Evolutionary conservation across 2,329 filamentous ascomycete species (phyloP).

Genomic region (Xylariaceae sp.): DNA sequence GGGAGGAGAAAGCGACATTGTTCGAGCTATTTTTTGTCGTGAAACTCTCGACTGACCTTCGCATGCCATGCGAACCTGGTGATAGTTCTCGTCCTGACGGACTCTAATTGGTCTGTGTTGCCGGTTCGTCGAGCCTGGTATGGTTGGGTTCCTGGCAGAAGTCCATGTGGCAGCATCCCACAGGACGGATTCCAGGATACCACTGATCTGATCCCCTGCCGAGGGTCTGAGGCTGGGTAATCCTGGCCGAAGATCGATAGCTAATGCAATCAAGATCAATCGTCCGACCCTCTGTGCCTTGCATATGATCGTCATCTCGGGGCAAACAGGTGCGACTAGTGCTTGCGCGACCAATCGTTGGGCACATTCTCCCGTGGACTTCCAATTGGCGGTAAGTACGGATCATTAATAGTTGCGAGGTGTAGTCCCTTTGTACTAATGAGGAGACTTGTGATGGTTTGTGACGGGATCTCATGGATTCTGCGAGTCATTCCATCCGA

Average conservation of each 20-base stretch:
- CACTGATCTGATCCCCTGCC: not conserved
- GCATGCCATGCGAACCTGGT: not conserved
- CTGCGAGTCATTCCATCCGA: not conserved
- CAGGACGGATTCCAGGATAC: not conserved
- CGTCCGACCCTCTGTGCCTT: constrained; percentile 12
- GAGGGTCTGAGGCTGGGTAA: not conserved
- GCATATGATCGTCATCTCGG: constrained; percentile 10
- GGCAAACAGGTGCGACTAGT: constrained; percentile 1
- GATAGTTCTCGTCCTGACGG: not conserved
- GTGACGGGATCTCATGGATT: not conserved
- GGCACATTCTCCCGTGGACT: not conserved
- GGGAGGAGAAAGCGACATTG: not conserved
- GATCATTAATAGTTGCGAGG: not conserved
- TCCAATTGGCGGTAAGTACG: not conserved
- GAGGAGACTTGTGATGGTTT: not conserved
- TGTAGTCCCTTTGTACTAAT: not conserved
- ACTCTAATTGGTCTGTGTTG: constrained; percentile 10
- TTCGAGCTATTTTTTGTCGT: not conserved
- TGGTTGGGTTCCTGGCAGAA: constrained; percentile 15
- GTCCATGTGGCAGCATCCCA: constrained; percentile 10
- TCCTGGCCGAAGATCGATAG: not conserved
- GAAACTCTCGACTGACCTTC: not conserved
- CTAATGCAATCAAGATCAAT: constrained; percentile 1
- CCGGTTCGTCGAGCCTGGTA: constrained; percentile 1
- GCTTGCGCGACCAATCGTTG: not conserved